Evolutionary conservation across 805 yeast species (phyloP), one percentile per base, ranked within the genome.

Genomic region (Saccharomycopsis amapae): DNA sequence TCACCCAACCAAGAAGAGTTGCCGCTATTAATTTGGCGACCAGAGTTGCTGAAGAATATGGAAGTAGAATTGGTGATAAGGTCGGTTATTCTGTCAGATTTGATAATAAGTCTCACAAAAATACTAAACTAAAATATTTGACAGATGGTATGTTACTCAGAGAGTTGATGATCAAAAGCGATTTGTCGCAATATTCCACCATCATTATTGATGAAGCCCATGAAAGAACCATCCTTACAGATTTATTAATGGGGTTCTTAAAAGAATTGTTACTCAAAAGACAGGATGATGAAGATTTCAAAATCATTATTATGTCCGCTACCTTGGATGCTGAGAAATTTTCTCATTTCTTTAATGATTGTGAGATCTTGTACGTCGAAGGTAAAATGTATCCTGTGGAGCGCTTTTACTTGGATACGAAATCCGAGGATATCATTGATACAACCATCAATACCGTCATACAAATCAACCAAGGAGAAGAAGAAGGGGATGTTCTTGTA

Each of bases 141-240:
- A 93, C 98, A 0, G 98, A 93, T 67, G 98, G 98, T 79, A 90
- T 93, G 97, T 72, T 93, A 18, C 65, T 93, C 46, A 75, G 98
- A 60, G 97, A 93, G 61, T 63, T 89, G 52, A 84, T 90, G 93
- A 63, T 85, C 50, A 86, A 85, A 56, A 74, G 76, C 1, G 58
- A 64, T 9, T 64, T 93, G 31, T 62, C 71, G 2, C 76, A 75
- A 50, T 93, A 90, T 62, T 69, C 82, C 23, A 81, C 88, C 0
- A 73, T 93, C 7, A 71, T 93, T 38, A 79, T 93, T 41, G 98
- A 93, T 69, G 98, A 93, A 67, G 98, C 97, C 2, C 98, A 93
- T 67, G 98, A 93, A 67, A 75, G 98, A 60, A 90, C 97, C 0
- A 83, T 93, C 1, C 65, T 89, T 40, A 88, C 97, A 0, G 98